Evolutionary conservation across 495 filamentous ascomycete genomes (phyloP).

Genomic region (Penicillium lividum): DNA sequence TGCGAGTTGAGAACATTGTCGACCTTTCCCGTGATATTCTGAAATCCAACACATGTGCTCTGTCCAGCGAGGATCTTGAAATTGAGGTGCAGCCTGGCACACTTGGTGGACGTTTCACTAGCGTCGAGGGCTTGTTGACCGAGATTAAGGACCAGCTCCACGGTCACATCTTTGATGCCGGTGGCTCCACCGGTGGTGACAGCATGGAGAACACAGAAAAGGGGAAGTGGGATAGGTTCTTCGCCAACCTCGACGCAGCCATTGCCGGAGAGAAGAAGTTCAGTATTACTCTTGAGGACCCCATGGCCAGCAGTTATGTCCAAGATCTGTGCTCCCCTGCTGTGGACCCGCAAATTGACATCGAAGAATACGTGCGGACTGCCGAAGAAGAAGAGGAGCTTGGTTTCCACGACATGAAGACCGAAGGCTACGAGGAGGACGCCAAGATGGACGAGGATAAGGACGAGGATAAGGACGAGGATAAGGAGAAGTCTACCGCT

Average conservation of each 20-base stretch:
- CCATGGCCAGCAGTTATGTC: conserved; percentile 87
- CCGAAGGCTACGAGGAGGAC: conserved; percentile 76
- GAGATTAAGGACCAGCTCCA: conserved; percentile 88
- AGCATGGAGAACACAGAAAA: conserved; percentile 64
- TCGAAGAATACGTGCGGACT: conserved; percentile 84
- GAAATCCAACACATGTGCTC: conserved; percentile 88
- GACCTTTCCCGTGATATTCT: conserved; percentile 92
- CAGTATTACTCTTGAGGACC: conserved; percentile 83
- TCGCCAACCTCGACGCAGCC: conserved; percentile 68
- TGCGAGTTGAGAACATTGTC: conserved; percentile 68
- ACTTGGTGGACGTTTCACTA: conserved; percentile 95
- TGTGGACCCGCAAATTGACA: conserved; percentile 75
- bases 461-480: conserved; percentile 28
- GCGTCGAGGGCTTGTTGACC: conserved; percentile 90
- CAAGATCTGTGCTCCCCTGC: conserved; percentile 77
- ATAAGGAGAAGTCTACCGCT: conserved; percentile 13
- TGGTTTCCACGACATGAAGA: conserved; percentile 89
- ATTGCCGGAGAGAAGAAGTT: conserved; percentile 83
- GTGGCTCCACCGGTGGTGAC: conserved; percentile 66
- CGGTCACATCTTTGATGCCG: conserved; percentile 79
- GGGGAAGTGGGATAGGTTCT: conserved; percentile 78
- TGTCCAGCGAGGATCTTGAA: conserved; percentile 81
- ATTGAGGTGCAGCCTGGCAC: conserved; percentile 87
- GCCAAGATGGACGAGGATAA: conserved; percentile 17
- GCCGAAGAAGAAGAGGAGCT: conserved; percentile 90